These are phyloP conservation scores for Rhodamnia argentea DNA, from an alignment of 345 rosid species.

Conservation along the genomic window DNA sequence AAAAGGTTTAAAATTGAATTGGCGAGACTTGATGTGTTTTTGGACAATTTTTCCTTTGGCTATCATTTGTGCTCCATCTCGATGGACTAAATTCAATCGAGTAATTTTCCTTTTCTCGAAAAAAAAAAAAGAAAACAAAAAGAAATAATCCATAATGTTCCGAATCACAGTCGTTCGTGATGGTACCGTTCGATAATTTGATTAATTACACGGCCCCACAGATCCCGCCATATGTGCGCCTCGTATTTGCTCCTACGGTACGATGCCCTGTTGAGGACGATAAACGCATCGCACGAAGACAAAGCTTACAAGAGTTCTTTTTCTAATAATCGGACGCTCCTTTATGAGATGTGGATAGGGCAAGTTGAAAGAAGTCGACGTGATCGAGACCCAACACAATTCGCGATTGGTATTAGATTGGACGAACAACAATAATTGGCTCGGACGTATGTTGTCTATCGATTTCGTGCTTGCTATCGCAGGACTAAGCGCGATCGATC, in stretches of 20 bases:
- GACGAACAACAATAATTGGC: too few relatives aligned
- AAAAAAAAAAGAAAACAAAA: too few relatives aligned
- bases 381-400: background rate
- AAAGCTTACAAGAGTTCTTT: background rate
- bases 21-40: too few relatives aligned
- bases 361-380: background rate
- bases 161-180: too few relatives aligned
- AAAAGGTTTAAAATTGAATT: too few relatives aligned
- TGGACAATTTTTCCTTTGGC: too few relatives aligned
- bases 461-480: background rate
- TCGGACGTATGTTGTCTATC: background rate
- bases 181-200: background rate
- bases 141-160: too few relatives aligned
- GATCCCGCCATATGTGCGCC: background rate
- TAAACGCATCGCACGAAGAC: background rate
- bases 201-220: background rate
- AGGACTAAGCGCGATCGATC: background rate
- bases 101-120: too few relatives aligned
- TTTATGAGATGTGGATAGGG: background rate
- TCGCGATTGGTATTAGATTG: background rate
- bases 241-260: background rate
- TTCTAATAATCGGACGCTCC: background rate
- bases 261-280: background rate
- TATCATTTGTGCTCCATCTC: too few relatives aligned
- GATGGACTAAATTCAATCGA: too few relatives aligned